Base-by-base conservation (phyloP, 2,329 filamentous ascomycete species). In the Aureobasidium sp. region DNA sequence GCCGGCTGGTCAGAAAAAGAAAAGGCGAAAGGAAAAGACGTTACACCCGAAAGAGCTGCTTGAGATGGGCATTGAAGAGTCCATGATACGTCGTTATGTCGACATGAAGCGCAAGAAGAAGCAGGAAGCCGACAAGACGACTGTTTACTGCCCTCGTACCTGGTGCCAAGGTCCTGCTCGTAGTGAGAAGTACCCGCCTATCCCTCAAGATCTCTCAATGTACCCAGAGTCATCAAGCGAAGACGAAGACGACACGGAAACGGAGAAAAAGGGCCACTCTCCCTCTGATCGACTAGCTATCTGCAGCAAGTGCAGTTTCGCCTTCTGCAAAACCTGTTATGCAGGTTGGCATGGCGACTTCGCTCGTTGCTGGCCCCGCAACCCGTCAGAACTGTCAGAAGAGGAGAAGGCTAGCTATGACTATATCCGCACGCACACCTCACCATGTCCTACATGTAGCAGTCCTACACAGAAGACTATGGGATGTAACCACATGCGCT, bases 401-500 rank as follows among this genome's bases (percentile, higher is more conserved):
- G 92, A 96, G 72, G 92, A 97, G 68, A 87, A 90, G 70, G 91
- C 91, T 0, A 91, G 90, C 2, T 80, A 94, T 66, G 89, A 94
- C 63, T 99, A 96, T 72, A 80, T 99, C 68, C 80, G 84, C 53
- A 76, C 85, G 65, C 87, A 96, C 76, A 95, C 92, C 0, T 91
- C 91, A 12, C 86, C 89, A 1, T 99, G 94, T 71, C 92, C 94
- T 12, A 93, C 91, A 4, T 99, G 94, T 76, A 85, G 81, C 34
- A 87, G 88, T 0, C 90, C 90, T 0, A 88, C 87, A 26, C 90
- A 96, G 72, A 99, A 99, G 79, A 90, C 88, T 1, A 86, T 90
- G 70, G 94, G 94, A 42, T 99, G 94, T 80, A 97, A 97, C 74
- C 92, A 97, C 75, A 97, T 97, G 91, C 89, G 87, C 55, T 97